phyloP scores from a whole-genome alignment of 768 basidiomycete genomes.

The Lactarius quietus region DNA sequence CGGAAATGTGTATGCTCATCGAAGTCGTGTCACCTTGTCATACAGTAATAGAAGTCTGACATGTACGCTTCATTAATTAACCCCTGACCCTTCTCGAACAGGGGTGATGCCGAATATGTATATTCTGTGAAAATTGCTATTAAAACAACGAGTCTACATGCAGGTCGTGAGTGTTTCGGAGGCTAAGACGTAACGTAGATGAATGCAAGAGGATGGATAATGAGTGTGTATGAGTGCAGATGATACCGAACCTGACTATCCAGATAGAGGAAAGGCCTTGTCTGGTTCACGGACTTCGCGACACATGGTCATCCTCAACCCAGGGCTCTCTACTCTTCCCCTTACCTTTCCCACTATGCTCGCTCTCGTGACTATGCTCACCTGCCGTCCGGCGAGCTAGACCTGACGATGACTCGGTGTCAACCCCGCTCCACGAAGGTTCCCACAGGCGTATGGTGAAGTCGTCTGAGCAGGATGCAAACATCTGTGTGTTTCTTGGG shows the following conservation, averaged over 20 bases:
- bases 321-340: constrained; percentile 54
- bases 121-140: constrained; percentile 24
- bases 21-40: constrained; percentile 17
- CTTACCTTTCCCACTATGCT: constrained; percentile 54
- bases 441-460: constrained; percentile 90
- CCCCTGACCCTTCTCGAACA: neutral
- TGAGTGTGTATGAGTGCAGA: constrained; percentile 18
- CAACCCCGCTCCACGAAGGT: constrained; percentile 34
- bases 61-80: neutral
- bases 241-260: constrained; percentile 16
- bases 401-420: constrained; percentile 17
- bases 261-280: constrained; percentile 2
- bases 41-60: neutral
- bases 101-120: constrained; percentile 18
- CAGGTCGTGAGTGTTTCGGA: constrained; percentile 21
- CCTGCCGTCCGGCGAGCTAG: constrained; percentile 9
- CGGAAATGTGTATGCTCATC: constrained; percentile 14
- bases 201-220: constrained; percentile 21
- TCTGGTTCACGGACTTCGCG: constrained; percentile 24
- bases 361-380: constrained; percentile 19
- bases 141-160: constrained; percentile 27
- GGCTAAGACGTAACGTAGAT: constrained; percentile 26
- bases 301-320: constrained; percentile 32
- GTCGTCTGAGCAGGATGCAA: constrained; percentile 97
- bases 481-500: constrained; percentile 82